phyloP scores from a whole-genome alignment of 805 yeast species.

The Candida ficus region DNA sequence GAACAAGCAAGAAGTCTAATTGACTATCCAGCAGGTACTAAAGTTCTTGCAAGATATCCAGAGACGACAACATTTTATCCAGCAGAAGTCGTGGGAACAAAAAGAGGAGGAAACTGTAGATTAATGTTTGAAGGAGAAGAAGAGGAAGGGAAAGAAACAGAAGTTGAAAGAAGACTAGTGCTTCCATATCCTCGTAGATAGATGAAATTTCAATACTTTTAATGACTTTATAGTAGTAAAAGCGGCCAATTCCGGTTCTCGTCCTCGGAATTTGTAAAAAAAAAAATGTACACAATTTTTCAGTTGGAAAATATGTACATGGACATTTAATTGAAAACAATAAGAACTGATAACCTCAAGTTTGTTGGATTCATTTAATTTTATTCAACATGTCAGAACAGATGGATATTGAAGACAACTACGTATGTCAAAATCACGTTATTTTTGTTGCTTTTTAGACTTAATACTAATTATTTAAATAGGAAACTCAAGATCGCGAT shows the following conservation, averaged over 20 bases:
- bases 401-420: conserved; percentile 7
- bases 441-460: too few relatives aligned
- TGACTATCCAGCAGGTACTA: conserved; percentile 67
- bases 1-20: conserved; percentile 36
- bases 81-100: conserved; percentile 81
- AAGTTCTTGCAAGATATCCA: conserved; percentile 90
- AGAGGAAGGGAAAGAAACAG: conserved; percentile 92
- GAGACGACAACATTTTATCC: conserved; percentile 97
- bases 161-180: conserved; percentile 80
- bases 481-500: conserved; percentile 25
- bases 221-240: not conserved
- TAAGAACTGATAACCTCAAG: too few relatives aligned
- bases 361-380: not conserved
- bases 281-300: not conserved
- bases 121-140: conserved; percentile 94
- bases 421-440: too few relatives aligned
- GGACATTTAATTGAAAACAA: not conserved
- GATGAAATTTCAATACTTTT: not conserved
- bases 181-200: conserved; percentile 56
- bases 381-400: conserved; percentile 6
- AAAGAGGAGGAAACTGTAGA: conserved; percentile 69
- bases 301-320: not conserved
- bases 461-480: not conserved
- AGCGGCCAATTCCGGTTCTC: not conserved
- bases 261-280: not conserved